Conservation (phyloP, 371 early-diverging fungal genomes). For the Lichtheimia hyalospora region DNA sequence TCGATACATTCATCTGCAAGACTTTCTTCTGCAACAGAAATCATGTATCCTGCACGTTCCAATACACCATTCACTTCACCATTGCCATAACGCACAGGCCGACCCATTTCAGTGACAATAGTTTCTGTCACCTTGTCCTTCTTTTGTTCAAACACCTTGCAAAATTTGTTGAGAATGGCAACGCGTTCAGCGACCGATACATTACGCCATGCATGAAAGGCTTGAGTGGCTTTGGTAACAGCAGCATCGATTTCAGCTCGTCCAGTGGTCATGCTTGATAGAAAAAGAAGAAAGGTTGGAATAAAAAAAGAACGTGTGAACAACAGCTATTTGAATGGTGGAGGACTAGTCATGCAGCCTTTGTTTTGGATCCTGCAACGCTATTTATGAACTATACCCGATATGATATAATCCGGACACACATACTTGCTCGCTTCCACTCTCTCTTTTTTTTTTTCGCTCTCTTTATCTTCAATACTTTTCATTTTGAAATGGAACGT, state of each 20-base stretch:
- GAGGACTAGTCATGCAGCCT: too few species aligned
- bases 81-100: constrained; percentile 70
- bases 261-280: constrained; percentile 13
- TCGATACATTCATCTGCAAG: constrained; percentile 59
- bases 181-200: constrained; percentile 59
- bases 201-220: constrained; percentile 55
- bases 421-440: too few species aligned
- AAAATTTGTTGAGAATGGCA: constrained; percentile 53
- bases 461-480: background rate
- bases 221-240: constrained; percentile 42
- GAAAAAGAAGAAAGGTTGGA: constrained; percentile 1
- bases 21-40: constrained; percentile 67
- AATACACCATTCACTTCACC: constrained; percentile 77
- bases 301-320: too few species aligned
- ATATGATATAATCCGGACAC: too few species aligned
- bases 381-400: too few species aligned
- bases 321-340: too few species aligned
- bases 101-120: constrained; percentile 73
- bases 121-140: constrained; percentile 63
- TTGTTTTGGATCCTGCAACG: too few species aligned
- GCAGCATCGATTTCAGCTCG: constrained; percentile 44
- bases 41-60: constrained; percentile 72
- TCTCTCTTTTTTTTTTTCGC: background rate
- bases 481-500: constrained; percentile 4
- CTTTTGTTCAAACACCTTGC: constrained; percentile 56